Evolutionary conservation across 768 basidiomycete species (phyloP).

Genomic region (Termitomyces sp.): DNA sequence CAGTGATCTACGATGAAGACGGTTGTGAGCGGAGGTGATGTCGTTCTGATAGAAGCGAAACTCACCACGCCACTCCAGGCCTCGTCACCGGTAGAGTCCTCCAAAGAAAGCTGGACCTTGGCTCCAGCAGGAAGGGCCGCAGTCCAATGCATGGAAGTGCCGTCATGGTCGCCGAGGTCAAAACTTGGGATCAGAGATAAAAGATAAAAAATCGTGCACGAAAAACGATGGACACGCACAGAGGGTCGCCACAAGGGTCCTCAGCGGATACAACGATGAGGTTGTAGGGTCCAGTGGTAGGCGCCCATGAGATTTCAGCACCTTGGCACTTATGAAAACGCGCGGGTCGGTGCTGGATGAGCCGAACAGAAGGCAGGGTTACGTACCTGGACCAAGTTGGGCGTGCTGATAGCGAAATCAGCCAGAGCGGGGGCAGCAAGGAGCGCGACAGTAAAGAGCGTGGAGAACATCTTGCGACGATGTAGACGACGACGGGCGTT

Average conservation of each 20-base stretch:
- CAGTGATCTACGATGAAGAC: slow-evolving; percentile 28
- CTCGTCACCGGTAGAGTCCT: slow-evolving; percentile 49
- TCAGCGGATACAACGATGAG: slow-evolving; percentile 45
- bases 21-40: slow-evolving; percentile 1
- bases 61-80: slow-evolving; percentile 63
- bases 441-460: slow-evolving; percentile 72
- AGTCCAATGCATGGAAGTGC: slow-evolving; percentile 38
- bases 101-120: slow-evolving; percentile 43
- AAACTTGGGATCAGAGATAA: slow-evolving; percentile 29
- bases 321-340: slow-evolving; percentile 42
- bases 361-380: slow-evolving; percentile 1
- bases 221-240: slow-evolving; percentile 38
- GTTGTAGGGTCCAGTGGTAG: slow-evolving; percentile 45
- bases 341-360: background rate
- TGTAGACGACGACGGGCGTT: slow-evolving; percentile 21
- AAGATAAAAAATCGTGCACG: background rate
- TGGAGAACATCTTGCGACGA: slow-evolving; percentile 64
- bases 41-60: slow-evolving; percentile 13
- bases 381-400: slow-evolving; percentile 47
- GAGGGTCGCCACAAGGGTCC: slow-evolving; percentile 51
- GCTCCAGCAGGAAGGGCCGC: slow-evolving; percentile 41
- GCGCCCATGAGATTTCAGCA: slow-evolving; percentile 46
- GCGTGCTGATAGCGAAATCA: slow-evolving; percentile 46
- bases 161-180: slow-evolving; percentile 53
- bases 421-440: slow-evolving; percentile 54